Percentiles rank a stretch among this genome's conserved stretches.
Evolutionary conservation across 1,284 basidiomycete species (phyloP).

Genomic region (Ustilago lituana): DNA sequence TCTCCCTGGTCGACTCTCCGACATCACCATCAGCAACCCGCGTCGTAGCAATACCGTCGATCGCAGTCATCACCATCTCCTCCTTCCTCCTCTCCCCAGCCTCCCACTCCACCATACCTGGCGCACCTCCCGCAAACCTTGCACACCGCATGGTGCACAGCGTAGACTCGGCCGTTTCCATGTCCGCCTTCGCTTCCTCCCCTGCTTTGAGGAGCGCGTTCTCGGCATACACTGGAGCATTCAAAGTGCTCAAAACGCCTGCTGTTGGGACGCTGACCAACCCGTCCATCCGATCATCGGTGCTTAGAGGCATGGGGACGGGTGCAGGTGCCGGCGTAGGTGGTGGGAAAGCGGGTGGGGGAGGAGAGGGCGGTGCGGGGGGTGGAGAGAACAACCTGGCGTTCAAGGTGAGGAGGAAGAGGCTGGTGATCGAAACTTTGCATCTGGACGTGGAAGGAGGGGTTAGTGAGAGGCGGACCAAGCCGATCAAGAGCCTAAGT

Average conservation of each 20-base stretch:
- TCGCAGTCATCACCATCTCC: constrained; percentile 48
- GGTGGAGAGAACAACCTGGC: constrained; percentile 85
- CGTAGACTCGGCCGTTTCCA: constrained; percentile 49
- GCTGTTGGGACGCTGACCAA: constrained; percentile 55
- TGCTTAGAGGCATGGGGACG: constrained; percentile 60
- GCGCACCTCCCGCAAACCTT: constrained; percentile 1
- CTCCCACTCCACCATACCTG: not conserved
- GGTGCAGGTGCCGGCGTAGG: constrained; percentile 18
- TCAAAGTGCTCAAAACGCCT: constrained; percentile 57
- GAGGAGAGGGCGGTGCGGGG: constrained; percentile 71
- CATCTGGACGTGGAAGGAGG: constrained; percentile 93
- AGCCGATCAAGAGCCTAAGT: constrained; percentile 37
- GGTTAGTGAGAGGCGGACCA: constrained; percentile 76
- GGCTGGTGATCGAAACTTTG: constrained; percentile 88
- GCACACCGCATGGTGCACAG: constrained; percentile 47
- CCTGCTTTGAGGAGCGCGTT: constrained; percentile 46
- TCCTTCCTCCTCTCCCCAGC: constrained; percentile 28
- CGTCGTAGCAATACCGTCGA: constrained; percentile 31
- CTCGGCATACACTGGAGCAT: constrained; percentile 53
- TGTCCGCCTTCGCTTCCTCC: constrained; percentile 52
- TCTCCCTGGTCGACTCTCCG: constrained; percentile 33
- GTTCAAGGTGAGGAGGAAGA: constrained; percentile 88
- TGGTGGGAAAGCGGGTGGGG: constrained; percentile 10
- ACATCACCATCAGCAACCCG: not conserved
- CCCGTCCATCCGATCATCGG: constrained; percentile 48